These are phyloP conservation scores for Thelephora ganbajun DNA, from an alignment of 768 basidiomycete genomes.

Conservation along the genomic window DNA sequence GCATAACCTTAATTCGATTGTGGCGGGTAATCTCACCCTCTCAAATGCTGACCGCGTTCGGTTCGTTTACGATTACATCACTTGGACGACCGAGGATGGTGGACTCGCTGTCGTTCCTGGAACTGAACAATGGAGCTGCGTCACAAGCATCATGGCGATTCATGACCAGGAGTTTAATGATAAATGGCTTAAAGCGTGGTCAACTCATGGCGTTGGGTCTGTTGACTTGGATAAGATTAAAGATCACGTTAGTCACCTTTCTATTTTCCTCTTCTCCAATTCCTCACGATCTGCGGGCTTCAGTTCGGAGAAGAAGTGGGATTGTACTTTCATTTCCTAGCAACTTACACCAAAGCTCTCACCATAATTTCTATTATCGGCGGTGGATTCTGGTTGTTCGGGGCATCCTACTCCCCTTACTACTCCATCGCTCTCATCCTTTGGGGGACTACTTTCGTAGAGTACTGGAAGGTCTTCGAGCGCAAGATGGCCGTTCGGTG, in stretches of 20 bases:
- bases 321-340: conserved; percentile 82
- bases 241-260: conserved; percentile 39
- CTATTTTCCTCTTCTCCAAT: not conserved
- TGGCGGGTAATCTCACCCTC: conserved; percentile 31
- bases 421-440: conserved; percentile 69
- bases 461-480: conserved; percentile 86
- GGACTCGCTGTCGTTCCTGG: conserved; percentile 75
- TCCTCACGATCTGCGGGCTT: conserved; percentile 6
- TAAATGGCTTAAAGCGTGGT: conserved; percentile 68
- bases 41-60: conserved; percentile 69
- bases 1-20: conserved; percentile 25
- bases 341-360: conserved; percentile 71
- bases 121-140: conserved; percentile 59
- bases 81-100: conserved; percentile 58
- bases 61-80: conserved; percentile 60
- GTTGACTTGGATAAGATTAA: conserved; percentile 57
- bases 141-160: conserved; percentile 70
- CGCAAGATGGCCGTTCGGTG: conserved; percentile 71
- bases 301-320: conserved; percentile 75
- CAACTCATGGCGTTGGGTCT: conserved; percentile 44
- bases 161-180: conserved; percentile 79
- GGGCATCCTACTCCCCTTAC: conserved; percentile 55
- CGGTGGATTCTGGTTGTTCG: conserved; percentile 51
- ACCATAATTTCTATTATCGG: conserved; percentile 65
- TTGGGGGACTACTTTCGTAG: conserved; percentile 80